Percentiles rank a stretch among this genome's conserved stretches.
Conservation (phyloP, 2,329 filamentous ascomycete species). For the Fusarium temperatum region DNA sequence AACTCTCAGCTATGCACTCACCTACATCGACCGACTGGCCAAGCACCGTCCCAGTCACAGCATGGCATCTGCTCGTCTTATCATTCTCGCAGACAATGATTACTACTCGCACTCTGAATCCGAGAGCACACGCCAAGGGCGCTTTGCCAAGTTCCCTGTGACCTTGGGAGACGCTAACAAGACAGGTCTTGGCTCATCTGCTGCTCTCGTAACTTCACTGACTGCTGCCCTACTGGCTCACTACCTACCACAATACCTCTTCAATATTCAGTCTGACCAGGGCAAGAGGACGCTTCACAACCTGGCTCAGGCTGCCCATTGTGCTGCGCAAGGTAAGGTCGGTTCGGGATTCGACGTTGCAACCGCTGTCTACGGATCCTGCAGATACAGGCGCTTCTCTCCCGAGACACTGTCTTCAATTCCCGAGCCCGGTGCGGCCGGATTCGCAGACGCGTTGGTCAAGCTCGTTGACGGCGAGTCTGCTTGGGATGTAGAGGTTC, state of each 20-base stretch:
- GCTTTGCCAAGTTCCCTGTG: slow-evolving; percentile 82
- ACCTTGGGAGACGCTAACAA: slow-evolving; percentile 85
- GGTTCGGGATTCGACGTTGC: slow-evolving; percentile 97
- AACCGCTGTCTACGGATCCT: slow-evolving; percentile 90
- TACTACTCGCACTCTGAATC: slow-evolving; percentile 80
- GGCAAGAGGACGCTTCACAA: slow-evolving; percentile 80
- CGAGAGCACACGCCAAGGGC: slow-evolving; percentile 46
- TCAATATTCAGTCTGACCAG: slow-evolving; percentile 64
- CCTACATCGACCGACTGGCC: slow-evolving; percentile 71
- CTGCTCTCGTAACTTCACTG: slow-evolving; percentile 89
- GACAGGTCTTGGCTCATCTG: slow-evolving; percentile 93
- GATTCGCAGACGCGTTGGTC: slow-evolving; percentile 73
- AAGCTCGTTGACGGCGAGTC: slow-evolving; percentile 69
- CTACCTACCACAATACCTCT: slow-evolving; percentile 68
- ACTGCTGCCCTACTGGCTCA: slow-evolving; percentile 80
- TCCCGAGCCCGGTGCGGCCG: slow-evolving; percentile 70
- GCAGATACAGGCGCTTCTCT: slow-evolving; percentile 91
- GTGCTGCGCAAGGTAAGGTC: slow-evolving; percentile 95
- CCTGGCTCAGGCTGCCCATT: slow-evolving; percentile 91
- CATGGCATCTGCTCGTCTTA: slow-evolving; percentile 77
- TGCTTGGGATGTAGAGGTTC: slow-evolving; percentile 83
- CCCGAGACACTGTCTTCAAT: slow-evolving; percentile 75
- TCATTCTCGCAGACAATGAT: slow-evolving; percentile 92
- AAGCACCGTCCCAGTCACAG: slow-evolving; percentile 51
- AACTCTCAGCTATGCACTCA: slow-evolving; percentile 85